phyloP scores from a whole-genome alignment of 768 basidiomycete genomes.

The Cystobasidium onofrii region DNA sequence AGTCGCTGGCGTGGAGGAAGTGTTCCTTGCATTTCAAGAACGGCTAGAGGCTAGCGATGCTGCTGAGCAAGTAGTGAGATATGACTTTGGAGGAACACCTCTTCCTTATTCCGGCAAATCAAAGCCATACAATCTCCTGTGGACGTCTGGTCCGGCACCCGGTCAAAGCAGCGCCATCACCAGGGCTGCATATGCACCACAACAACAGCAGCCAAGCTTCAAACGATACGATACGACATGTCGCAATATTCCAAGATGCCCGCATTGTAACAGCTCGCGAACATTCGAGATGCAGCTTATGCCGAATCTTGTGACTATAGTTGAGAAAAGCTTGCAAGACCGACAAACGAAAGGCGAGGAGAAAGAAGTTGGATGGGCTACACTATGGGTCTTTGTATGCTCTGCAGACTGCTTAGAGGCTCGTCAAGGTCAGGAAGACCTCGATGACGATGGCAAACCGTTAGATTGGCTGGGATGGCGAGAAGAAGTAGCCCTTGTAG shows the following conservation, averaged over 20 bases:
- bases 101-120: slow-evolving; percentile 27
- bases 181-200: not conserved
- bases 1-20: slow-evolving; percentile 17
- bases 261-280: not conserved
- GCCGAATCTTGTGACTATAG: slow-evolving; percentile 12
- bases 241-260: not conserved
- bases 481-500: slow-evolving; percentile 24
- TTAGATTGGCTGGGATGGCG: slow-evolving; percentile 27
- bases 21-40: slow-evolving; percentile 30
- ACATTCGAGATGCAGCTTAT: slow-evolving; percentile 28
- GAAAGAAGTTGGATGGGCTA: slow-evolving; percentile 25
- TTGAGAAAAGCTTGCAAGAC: not conserved
- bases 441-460: not conserved
- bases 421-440: not conserved
- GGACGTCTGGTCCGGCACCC: not conserved
- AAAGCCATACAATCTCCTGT: slow-evolving; percentile 2
- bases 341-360: not conserved
- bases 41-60: slow-evolving; percentile 9
- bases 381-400: slow-evolving; percentile 22
- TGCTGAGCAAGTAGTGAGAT: slow-evolving; percentile 14
- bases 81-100: slow-evolving; percentile 17
- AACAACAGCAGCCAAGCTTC: not conserved
- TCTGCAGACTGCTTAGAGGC: slow-evolving; percentile 24
- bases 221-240: slow-evolving; percentile 8
- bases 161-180: not conserved